These are phyloP conservation scores for Metarhizium rileyi DNA, from an alignment of 2,329 filamentous ascomycete species.

Conservation along the genomic window DNA sequence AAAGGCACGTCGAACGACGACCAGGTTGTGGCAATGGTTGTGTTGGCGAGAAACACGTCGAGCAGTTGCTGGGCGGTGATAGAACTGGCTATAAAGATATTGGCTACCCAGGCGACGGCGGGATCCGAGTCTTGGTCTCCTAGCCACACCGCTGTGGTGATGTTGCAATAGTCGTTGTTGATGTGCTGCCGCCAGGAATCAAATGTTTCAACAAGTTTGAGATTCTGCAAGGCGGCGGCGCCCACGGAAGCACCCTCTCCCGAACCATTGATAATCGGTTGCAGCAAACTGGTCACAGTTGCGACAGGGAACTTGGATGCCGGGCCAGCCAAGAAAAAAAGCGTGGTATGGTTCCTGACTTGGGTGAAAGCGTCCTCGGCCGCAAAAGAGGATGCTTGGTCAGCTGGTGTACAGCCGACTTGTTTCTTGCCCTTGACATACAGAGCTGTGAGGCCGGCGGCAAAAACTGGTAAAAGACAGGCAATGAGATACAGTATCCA, in stretches of 20 bases:
- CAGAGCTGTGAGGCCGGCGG: constrained; percentile 68
- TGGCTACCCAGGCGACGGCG: constrained; percentile 62
- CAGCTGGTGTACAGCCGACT: constrained; percentile 40
- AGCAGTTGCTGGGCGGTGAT: constrained; percentile 58
- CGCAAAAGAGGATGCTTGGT: constrained; percentile 32
- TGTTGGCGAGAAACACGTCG: constrained; percentile 56
- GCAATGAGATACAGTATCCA: constrained; percentile 67
- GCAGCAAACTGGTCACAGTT: constrained; percentile 24
- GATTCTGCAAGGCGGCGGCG: constrained; percentile 13
- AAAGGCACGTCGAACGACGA: constrained; percentile 68
- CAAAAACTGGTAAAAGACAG: constrained; percentile 67
- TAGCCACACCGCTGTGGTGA: constrained; percentile 71
- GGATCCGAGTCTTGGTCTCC: constrained; percentile 49
- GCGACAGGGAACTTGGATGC: constrained; percentile 26
- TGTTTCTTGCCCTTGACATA: constrained; percentile 53
- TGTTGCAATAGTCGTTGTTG: constrained; percentile 48
- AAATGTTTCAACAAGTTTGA: constrained; percentile 52
- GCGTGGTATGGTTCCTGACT: constrained; percentile 13
- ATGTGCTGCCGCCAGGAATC: constrained; percentile 61
- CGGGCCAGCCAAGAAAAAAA: constrained; percentile 24
- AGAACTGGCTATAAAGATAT: constrained; percentile 45
- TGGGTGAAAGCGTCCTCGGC: constrained; percentile 30
- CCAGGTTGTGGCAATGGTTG: constrained; percentile 62
- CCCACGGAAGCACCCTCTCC: constrained; percentile 12
- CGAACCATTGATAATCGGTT: constrained; percentile 27